Evolutionary conservation across 2,329 filamentous ascomycete species (phyloP).

Genomic region (Fusarium sp.): DNA sequence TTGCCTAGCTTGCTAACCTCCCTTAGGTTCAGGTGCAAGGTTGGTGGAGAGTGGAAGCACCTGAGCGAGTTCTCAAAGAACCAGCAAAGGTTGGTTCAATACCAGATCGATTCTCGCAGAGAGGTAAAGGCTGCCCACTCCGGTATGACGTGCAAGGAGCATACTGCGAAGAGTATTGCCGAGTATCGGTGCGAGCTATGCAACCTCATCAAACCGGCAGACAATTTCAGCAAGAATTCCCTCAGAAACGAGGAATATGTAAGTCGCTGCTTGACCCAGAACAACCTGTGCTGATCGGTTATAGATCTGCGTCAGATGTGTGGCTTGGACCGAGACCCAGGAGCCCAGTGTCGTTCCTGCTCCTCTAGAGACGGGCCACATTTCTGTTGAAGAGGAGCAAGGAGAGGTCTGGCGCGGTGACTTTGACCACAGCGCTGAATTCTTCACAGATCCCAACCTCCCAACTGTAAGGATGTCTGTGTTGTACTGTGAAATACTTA

Average conservation of each 20-base stretch:
- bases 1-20: conserved; percentile 2
- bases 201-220: conserved; percentile 43
- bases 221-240: conserved; percentile 51
- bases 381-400: conserved; percentile 51
- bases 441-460: conserved; percentile 44
- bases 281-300: conserved; percentile 13
- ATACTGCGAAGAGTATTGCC: conserved; percentile 43
- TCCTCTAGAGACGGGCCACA: conserved; percentile 53
- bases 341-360: conserved; percentile 52
- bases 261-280: conserved; percentile 22
- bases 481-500: not conserved
- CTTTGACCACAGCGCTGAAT: conserved; percentile 38
- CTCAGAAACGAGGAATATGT: conserved; percentile 51
- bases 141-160: conserved; percentile 57
- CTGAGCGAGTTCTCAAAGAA: conserved; percentile 52
- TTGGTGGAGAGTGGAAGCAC: conserved; percentile 56
- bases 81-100: conserved; percentile 50
- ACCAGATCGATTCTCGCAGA: conserved; percentile 23
- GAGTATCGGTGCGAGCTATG: conserved; percentile 55
- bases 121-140: conserved; percentile 50
- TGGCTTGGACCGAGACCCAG: conserved; percentile 56
- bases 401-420: conserved; percentile 28
- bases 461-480: conserved; percentile 37
- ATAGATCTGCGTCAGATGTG: conserved; percentile 55
- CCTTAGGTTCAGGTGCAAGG: conserved; percentile 54